These are phyloP conservation scores for Spathaspora sp. DNA, from an alignment of 805 yeast genomes.

Conservation along the genomic window DNA sequence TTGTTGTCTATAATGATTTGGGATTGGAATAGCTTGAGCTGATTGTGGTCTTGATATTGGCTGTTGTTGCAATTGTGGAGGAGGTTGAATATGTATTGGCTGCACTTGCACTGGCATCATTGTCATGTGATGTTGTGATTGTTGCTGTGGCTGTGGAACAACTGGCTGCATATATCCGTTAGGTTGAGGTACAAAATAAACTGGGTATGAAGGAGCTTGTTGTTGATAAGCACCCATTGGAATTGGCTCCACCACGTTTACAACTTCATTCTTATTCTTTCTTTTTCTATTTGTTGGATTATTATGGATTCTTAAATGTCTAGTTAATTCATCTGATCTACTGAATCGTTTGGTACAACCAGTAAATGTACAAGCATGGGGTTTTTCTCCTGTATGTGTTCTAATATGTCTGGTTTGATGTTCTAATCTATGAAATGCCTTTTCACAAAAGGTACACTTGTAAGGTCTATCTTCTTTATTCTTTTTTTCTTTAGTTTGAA, in stretches of 20 bases:
- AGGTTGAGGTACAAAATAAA: conserved; percentile 29
- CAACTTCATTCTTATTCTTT: conserved; percentile 20
- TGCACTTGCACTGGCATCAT: conserved; percentile 2
- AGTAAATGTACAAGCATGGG: conserved; percentile 79
- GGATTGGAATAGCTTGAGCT: conserved; percentile 3
- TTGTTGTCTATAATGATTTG: conserved; percentile 12
- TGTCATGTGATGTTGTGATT: background rate
- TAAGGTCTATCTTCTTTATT: conserved; percentile 57
- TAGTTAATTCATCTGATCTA: conserved; percentile 79
- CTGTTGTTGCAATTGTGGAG: conserved; percentile 10
- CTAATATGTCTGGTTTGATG: conserved; percentile 90
- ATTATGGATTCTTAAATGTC: conserved; percentile 79
- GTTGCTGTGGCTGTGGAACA: conserved; percentile 7
- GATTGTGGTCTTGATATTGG: conserved; percentile 2
- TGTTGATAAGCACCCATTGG: background rate
- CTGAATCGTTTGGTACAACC: conserved; percentile 81
- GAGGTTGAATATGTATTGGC: conserved; percentile 3
- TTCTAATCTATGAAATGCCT: conserved; percentile 83
- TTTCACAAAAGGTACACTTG: conserved; percentile 78
- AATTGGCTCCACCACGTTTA: background rate
- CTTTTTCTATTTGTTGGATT: conserved; percentile 48
- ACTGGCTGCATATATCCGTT: conserved; percentile 16
- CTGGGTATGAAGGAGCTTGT: conserved; percentile 30
- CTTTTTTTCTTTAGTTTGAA: conserved; percentile 12
- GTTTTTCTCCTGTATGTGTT: conserved; percentile 92